Percentiles rank a stretch among this genome's conserved stretches.
Evolutionary conservation across 2,329 filamentous ascomycete species (phyloP).

Genomic region (Cercospora berteroae): DNA sequence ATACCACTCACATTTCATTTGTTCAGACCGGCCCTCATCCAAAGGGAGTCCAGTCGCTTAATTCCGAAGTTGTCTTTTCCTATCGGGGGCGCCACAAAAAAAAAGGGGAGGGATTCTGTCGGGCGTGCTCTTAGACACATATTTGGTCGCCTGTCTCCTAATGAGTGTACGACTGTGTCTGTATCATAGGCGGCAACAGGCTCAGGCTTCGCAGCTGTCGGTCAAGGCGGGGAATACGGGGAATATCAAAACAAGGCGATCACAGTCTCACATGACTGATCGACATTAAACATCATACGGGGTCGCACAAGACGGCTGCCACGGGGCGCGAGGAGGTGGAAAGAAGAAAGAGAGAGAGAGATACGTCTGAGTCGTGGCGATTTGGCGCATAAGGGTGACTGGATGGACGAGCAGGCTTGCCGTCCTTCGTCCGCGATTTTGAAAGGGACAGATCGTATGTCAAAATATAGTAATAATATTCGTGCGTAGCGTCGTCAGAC

Average conservation of each 20-base stretch:
- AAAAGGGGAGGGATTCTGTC: slow-evolving; percentile 9
- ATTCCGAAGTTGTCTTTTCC: slow-evolving; percentile 14
- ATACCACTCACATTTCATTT: slow-evolving; percentile 24
- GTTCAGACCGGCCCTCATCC: slow-evolving; percentile 19
- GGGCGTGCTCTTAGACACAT: slow-evolving; percentile 8
- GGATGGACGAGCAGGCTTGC: slow-evolving; percentile 11
- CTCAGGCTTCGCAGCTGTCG: slow-evolving; percentile 6
- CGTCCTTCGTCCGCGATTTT: neutral
- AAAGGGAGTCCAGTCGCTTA: slow-evolving; percentile 18
- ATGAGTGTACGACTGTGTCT: slow-evolving; percentile 23
- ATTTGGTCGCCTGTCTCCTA: slow-evolving; percentile 13
- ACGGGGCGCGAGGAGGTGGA: neutral
- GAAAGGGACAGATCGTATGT: slow-evolving; percentile 10
- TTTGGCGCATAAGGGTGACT: slow-evolving; percentile 5
- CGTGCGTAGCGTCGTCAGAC: slow-evolving; percentile 6
- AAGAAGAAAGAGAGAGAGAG: neutral
- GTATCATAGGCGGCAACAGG: slow-evolving; percentile 21
- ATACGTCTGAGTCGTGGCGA: neutral
- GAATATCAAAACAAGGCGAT: slow-evolving; percentile 1
- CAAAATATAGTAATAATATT: slow-evolving; percentile 17
- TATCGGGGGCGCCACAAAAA: slow-evolving; percentile 16
- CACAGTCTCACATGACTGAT: neutral
- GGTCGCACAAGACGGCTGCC: neutral
- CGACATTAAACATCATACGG: slow-evolving; percentile 7
- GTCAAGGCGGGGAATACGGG: neutral